A percentile compares a stretch with the other conserved stretches of the same genome.
Evolutionary conservation across 2,329 filamentous ascomycete genomes (phyloP).

Genomic region (Lizonia empirigonia): DNA sequence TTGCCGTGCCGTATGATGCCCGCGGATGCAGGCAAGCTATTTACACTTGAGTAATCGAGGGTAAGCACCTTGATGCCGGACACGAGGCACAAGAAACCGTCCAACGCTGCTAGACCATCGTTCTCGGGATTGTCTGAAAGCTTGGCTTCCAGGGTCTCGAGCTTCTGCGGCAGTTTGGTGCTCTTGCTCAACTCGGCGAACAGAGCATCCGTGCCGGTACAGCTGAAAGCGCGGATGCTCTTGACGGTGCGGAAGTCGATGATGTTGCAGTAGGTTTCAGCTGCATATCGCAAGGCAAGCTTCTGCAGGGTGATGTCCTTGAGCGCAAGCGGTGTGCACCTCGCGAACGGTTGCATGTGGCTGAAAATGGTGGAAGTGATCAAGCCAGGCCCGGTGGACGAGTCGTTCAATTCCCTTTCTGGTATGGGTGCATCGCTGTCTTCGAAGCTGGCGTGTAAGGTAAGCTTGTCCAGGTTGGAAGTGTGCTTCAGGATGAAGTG

Average conservation of each 20-base stretch:
- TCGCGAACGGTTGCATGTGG: slow-evolving; percentile 55
- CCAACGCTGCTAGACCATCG: slow-evolving; percentile 53
- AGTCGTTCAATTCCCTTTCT: slow-evolving; percentile 53
- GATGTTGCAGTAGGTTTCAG: slow-evolving; percentile 55
- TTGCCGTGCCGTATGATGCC: slow-evolving; percentile 54
- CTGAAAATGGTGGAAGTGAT: slow-evolving; percentile 55
- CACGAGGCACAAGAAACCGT: slow-evolving; percentile 55
- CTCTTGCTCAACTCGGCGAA: slow-evolving; percentile 56
- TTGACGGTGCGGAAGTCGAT: slow-evolving; percentile 54
- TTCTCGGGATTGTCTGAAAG: slow-evolving; percentile 56
- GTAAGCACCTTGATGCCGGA: slow-evolving; percentile 53
- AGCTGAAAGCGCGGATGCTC: slow-evolving; percentile 52
- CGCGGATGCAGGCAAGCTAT: slow-evolving; percentile 49
- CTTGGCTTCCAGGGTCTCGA: slow-evolving; percentile 55
- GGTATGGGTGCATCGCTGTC: slow-evolving; percentile 43
- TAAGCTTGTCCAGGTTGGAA: slow-evolving; percentile 52
- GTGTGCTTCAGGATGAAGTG: slow-evolving; percentile 52
- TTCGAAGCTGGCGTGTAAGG: slow-evolving; percentile 55
- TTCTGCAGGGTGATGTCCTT: slow-evolving; percentile 54
- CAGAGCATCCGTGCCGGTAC: slow-evolving; percentile 54
- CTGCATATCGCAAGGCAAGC: slow-evolving; percentile 54
- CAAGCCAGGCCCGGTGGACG: slow-evolving; percentile 53
- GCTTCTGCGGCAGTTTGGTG: slow-evolving; percentile 50
- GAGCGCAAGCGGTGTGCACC: slow-evolving; percentile 52
- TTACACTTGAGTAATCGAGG: slow-evolving; percentile 52